phyloP scores from a whole-genome alignment of 2,329 filamentous ascomycete species.

The Nectriaceae sp. region DNA sequence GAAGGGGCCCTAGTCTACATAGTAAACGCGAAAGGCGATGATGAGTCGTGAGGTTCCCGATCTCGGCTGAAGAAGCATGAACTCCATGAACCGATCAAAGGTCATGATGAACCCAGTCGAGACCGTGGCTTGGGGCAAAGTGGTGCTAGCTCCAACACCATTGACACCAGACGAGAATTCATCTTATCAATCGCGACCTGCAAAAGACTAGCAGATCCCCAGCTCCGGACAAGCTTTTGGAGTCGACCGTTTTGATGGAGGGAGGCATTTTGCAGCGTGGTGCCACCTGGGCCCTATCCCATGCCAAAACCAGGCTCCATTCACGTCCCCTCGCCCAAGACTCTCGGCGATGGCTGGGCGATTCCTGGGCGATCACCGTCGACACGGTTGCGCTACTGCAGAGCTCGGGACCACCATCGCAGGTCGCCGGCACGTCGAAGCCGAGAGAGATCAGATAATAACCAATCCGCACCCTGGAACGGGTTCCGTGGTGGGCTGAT shows the following conservation, averaged over 20 bases:
- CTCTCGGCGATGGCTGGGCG: background rate
- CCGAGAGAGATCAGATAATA: slow-evolving; percentile 13
- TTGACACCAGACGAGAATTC: slow-evolving; percentile 1
- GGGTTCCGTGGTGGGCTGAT: background rate
- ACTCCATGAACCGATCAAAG: background rate
- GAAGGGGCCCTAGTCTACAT: background rate
- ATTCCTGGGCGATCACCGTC: background rate
- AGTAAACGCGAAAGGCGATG: background rate
- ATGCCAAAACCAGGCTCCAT: slow-evolving; percentile 25
- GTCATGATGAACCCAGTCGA: background rate
- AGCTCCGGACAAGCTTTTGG: too few species aligned
- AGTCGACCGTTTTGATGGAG: too few species aligned
- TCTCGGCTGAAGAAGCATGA: background rate
- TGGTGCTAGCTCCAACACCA: background rate
- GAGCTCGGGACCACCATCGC: background rate
- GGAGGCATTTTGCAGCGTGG: background rate
- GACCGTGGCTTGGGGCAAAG: too few species aligned
- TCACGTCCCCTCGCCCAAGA: background rate
- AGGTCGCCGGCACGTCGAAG: slow-evolving; percentile 23
- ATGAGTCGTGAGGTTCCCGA: background rate
- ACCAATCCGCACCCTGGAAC: too few species aligned
- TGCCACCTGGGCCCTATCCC: slow-evolving; percentile 2
- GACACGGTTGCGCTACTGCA: slow-evolving; percentile 1
- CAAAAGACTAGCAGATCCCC: too few species aligned
- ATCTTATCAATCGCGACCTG: slow-evolving; percentile 28